Conservation (phyloP, 176 grass and related monocot genomes). For the Pharus latifolius region DNA sequence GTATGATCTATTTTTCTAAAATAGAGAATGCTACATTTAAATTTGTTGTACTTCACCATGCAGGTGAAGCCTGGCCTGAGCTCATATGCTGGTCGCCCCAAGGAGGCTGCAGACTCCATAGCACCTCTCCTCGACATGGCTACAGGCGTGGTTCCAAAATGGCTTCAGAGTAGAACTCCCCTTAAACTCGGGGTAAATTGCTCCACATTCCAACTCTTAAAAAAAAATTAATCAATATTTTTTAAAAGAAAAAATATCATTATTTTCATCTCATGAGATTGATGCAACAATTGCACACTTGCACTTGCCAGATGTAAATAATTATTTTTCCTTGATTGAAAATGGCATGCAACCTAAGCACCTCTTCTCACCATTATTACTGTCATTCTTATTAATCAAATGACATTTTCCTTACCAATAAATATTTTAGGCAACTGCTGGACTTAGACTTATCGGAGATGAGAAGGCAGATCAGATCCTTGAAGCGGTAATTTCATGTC, state of each 20-base stretch:
- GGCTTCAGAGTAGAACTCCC: constrained; percentile 22
- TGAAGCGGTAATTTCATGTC: constrained; percentile 16
- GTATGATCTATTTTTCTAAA: too few species aligned
- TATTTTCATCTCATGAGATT: not conserved
- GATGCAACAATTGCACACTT: not conserved
- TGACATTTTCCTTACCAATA: not conserved
- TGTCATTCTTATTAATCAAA: too few species aligned
- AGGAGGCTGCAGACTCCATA: constrained; percentile 24
- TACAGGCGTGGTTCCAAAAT: constrained; percentile 21
- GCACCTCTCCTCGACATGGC: constrained; percentile 27
- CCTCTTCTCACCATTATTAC: too few species aligned
- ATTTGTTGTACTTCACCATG: not conserved
- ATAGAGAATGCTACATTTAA: too few species aligned
- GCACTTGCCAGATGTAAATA: constrained; percentile 1
- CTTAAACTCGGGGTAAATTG: constrained; percentile 34
- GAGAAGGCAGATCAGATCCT: constrained; percentile 41
- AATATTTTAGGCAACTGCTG: constrained; percentile 30
- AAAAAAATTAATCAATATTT: not conserved
- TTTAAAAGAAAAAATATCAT: not conserved
- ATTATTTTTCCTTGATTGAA: too few species aligned
- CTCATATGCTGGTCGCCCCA: constrained; percentile 21
- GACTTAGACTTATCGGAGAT: constrained; percentile 29
- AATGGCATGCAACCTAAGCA: too few species aligned
- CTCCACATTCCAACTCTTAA: not conserved
- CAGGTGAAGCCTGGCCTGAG: constrained; percentile 27